Conservation (phyloP, 1,284 basidiomycete species). For the Mycosarcoma mackinlayi region DNA sequence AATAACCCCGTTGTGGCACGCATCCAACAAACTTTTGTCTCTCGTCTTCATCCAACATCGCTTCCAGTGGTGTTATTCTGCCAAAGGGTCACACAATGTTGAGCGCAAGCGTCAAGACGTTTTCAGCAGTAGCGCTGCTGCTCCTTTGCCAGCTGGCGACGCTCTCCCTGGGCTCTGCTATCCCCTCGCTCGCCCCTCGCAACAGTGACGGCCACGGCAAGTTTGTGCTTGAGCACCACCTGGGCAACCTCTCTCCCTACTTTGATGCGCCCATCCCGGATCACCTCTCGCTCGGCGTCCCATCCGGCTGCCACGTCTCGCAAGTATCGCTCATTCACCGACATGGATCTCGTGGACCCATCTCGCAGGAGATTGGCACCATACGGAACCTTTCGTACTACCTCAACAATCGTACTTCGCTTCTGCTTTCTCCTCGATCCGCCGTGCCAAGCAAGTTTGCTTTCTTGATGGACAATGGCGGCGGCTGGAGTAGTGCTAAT, state of each 20-base stretch:
- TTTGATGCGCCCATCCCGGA: slow-evolving; percentile 68
- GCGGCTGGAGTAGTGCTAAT: slow-evolving; percentile 67
- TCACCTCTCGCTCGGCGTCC: slow-evolving; percentile 69
- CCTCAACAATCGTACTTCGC: slow-evolving; percentile 67
- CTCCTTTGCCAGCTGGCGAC: slow-evolving; percentile 24
- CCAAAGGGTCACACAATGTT: slow-evolving; percentile 1
- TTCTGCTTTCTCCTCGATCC: slow-evolving; percentile 63
- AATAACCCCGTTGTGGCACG: no score
- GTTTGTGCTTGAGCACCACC: slow-evolving; percentile 21
- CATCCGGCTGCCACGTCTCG: slow-evolving; percentile 71
- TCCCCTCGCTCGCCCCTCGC: not conserved
- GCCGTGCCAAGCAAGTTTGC: slow-evolving; percentile 68
- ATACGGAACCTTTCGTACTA: slow-evolving; percentile 39
- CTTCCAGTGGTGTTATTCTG: not conserved
- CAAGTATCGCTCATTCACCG: slow-evolving; percentile 70
- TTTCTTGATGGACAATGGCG: slow-evolving; percentile 69
- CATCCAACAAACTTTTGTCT: no score
- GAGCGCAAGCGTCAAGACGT: not conserved
- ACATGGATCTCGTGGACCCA: slow-evolving; percentile 70
- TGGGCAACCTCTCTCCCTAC: slow-evolving; percentile 67
- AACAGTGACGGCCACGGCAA: not conserved
- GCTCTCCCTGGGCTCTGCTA: slow-evolving; percentile 5
- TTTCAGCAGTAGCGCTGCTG: slow-evolving; percentile 15
- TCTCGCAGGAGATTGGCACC: slow-evolving; percentile 25
- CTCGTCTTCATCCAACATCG: not conserved